Base-by-base conservation (phyloP, 116 monocot genomes). In the Iris pallida region DNA sequence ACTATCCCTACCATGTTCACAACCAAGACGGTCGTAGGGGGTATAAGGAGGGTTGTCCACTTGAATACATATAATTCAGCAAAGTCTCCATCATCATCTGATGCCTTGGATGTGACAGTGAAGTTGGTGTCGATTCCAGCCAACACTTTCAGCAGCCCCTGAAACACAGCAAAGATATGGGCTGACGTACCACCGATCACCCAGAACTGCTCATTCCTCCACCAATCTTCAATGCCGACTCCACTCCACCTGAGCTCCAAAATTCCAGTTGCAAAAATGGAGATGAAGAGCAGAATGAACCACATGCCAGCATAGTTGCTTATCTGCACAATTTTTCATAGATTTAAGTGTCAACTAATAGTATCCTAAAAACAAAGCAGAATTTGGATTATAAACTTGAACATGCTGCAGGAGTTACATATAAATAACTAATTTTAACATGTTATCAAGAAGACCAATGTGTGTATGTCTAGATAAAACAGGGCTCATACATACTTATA, bases 141-240 rank as follows among this genome's bases (percentile, higher is more conserved):
- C 16, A 75, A 60, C 17, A 75, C 75, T 12, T 75, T 75, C 3
- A 75, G 75, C 6, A 75, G 67, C 4, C 75, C 75, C 40, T 75
- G 75, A 19, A 75, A 75, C 2, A 75, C 75, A 7, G 75, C 75
- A 17, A 75, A 75, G 49, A 75, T 58, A 68, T 75, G 75, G 43
- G 75, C 75, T 0, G 75, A 75, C 13, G 75, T 75, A 53, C 75
- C 75, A 9, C 75, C 75, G 13, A 75, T 75, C 47, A 75, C 75
- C 75, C 75, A 75, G 45, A 75, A 75, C 53, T 75, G 75, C 48
- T 75, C 75, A 42, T 75, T 75, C 53, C 67, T 66, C 75, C 75
- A 75, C 75, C 66, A 75, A 20, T 75, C 75, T 49, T 75, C 67
- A 2, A 75, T 75, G 20, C 75, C 75, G 5, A 68, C 75, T 8